Evolutionary conservation across 106 monocot species (phyloP).

Genomic region (Ottelia alismoides): DNA sequence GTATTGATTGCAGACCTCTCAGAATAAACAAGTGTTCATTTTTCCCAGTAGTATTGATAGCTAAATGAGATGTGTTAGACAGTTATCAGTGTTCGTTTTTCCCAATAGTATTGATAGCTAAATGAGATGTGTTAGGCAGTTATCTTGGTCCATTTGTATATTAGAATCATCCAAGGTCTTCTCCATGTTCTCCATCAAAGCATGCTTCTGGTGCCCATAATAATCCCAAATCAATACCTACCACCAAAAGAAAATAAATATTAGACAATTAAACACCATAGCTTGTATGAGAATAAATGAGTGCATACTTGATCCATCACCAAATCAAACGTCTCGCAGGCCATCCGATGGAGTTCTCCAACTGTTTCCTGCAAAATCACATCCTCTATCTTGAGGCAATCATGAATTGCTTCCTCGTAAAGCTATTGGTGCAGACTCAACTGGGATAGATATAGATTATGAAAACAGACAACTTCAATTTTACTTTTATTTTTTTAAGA

Average conservation of each 20-base stretch:
- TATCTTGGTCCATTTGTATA: slow-evolving; percentile 99
- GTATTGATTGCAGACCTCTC: no score
- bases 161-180: slow-evolving; percentile 94
- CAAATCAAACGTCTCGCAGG: slow-evolving; percentile 90
- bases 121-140: slow-evolving; percentile 9
- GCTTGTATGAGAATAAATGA: slow-evolving; percentile 2
- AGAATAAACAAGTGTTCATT: no score
- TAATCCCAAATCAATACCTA: slow-evolving; percentile 98
- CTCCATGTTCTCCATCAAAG: slow-evolving; percentile 93
- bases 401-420: no score
- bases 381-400: no score
- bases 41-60: no score
- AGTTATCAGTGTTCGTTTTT: no score
- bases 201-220: slow-evolving; percentile 81
- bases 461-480: no score
- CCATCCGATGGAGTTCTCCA: slow-evolving; percentile 77
- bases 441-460: no score
- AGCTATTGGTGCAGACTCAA: no score
- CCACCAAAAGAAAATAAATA: not conserved
- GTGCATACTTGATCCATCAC: slow-evolving; percentile 59
- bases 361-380: slow-evolving; percentile 85
- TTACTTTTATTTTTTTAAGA: no score
- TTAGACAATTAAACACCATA: not conserved
- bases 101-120: no score
- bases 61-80: no score